These are phyloP conservation scores for Rhododendron simsii DNA, from an alignment of 148 eudicot genomes.

Conservation along the genomic window DNA sequence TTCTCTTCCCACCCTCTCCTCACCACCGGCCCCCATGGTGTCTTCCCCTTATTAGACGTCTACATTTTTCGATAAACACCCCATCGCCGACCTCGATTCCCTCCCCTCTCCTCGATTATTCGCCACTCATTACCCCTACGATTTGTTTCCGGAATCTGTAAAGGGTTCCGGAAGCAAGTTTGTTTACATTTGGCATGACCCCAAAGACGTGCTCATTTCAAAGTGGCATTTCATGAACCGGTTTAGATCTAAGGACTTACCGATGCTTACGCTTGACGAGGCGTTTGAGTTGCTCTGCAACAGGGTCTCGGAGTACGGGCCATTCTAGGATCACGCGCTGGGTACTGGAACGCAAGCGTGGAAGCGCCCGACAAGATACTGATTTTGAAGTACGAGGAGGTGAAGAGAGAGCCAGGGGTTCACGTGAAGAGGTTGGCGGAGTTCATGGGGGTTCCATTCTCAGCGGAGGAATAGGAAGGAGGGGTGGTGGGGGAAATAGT, in stretches of 20 bases:
- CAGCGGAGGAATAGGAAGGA: background rate
- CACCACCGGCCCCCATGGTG: conserved; percentile 1
- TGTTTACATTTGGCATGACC: conserved; percentile 15
- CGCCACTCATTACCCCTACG: conserved; percentile 12
- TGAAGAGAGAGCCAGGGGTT: conserved; percentile 8
- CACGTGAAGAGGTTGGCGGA: conserved; percentile 6
- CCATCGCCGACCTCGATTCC: background rate
- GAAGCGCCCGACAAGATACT: conserved; percentile 2
- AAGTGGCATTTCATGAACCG: conserved; percentile 13
- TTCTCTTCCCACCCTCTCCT: conserved; percentile 11
- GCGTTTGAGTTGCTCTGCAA: conserved; percentile 12
- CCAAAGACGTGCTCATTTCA: conserved; percentile 11
- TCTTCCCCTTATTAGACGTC: conserved; percentile 8
- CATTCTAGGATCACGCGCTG: conserved; percentile 8
- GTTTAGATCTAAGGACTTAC: background rate
- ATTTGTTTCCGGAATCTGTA: background rate
- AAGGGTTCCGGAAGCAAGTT: conserved; percentile 9
- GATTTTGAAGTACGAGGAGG: conserved; percentile 11
- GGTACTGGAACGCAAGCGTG: conserved; percentile 1
- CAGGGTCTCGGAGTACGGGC: conserved; percentile 13
- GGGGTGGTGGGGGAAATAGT: no score
- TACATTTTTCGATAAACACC: background rate
- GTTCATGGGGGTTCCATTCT: conserved; percentile 9
- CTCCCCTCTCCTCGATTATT: conserved; percentile 3
- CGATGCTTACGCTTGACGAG: background rate